phyloP scores from a whole-genome alignment of 2,329 filamentous ascomycete species.

The Paecilomyces variotii region DNA sequence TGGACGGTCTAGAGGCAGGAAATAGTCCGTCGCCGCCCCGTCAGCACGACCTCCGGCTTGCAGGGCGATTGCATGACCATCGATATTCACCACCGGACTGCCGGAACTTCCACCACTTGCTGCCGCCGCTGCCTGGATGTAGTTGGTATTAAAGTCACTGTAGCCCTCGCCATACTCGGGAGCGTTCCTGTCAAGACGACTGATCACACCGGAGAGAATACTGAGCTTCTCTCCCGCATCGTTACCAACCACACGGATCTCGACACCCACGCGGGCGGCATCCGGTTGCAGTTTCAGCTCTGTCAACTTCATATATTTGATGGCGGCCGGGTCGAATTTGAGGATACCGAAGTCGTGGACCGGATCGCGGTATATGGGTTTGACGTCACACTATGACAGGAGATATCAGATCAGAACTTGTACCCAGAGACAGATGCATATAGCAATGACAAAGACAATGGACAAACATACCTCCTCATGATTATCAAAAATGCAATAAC shows the following conservation, averaged over 20 bases:
- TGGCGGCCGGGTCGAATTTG: slow-evolving; percentile 87
- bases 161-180: slow-evolving; percentile 98
- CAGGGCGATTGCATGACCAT: slow-evolving; percentile 82
- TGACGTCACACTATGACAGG: slow-evolving; percentile 68
- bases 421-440: neutral
- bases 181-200: slow-evolving; percentile 88
- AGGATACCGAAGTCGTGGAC: slow-evolving; percentile 98
- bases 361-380: slow-evolving; percentile 93
- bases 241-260: slow-evolving; percentile 96
- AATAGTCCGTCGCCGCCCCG: slow-evolving; percentile 95
- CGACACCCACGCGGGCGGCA: slow-evolving; percentile 75
- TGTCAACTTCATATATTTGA: slow-evolving; percentile 92
- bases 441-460: neutral
- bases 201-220: slow-evolving; percentile 95
- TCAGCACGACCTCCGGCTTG: slow-evolving; percentile 92
- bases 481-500: slow-evolving; percentile 97
- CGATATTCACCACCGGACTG: slow-evolving; percentile 92
- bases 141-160: slow-evolving; percentile 92
- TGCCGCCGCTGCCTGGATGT: slow-evolving; percentile 95
- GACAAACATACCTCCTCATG: slow-evolving; percentile 61
- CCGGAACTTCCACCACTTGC: slow-evolving; percentile 97
- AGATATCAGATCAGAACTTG: slow-evolving; percentile 1
- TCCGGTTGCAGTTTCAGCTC: slow-evolving; percentile 76
- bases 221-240: slow-evolving; percentile 97
- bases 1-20: slow-evolving; percentile 86